Evolutionary conservation across 176 grass and related monocot species (phyloP).

Genomic region (Chrysopogon serrulatus): DNA sequence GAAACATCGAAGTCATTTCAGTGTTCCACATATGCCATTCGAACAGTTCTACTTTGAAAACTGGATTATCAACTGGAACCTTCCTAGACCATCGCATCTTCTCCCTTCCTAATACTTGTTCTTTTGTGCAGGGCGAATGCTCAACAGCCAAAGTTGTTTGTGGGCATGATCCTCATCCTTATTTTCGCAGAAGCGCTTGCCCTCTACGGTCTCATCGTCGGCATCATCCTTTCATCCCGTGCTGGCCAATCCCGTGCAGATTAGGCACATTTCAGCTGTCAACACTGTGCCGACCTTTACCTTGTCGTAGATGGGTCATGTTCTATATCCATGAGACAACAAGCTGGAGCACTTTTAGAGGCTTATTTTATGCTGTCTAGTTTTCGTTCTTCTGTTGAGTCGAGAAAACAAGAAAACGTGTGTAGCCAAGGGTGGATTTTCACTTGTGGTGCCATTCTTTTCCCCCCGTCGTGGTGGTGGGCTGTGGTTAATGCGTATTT

Average conservation of each 20-base stretch:
- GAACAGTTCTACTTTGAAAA: neutral
- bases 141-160: slow-evolving; percentile 54
- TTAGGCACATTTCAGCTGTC: neutral
- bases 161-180: slow-evolving; percentile 70
- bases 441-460: slow-evolving; percentile 41
- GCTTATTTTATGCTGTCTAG: slow-evolving; percentile 22
- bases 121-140: slow-evolving; percentile 44
- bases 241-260: slow-evolving; percentile 50
- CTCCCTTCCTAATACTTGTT: neutral
- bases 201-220: slow-evolving; percentile 54
- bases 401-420: slow-evolving; percentile 11
- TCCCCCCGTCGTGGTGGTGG: slow-evolving; percentile 3
- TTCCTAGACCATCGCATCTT: neutral
- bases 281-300: neutral
- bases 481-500: slow-evolving; percentile 18
- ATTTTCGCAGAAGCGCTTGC: slow-evolving; percentile 52
- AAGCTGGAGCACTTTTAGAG: slow-evolving; percentile 31
- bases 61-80: too few relatives aligned
- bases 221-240: slow-evolving; percentile 58
- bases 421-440: neutral
- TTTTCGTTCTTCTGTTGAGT: slow-evolving; percentile 24
- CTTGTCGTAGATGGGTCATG: slow-evolving; percentile 4
- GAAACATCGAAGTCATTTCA: neutral
- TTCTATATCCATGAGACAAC: slow-evolving; percentile 31
- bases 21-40: neutral